Evolutionary conservation across 2,329 filamentous ascomycete genomes (phyloP).

Genomic region (Hypoxylon sp.): DNA sequence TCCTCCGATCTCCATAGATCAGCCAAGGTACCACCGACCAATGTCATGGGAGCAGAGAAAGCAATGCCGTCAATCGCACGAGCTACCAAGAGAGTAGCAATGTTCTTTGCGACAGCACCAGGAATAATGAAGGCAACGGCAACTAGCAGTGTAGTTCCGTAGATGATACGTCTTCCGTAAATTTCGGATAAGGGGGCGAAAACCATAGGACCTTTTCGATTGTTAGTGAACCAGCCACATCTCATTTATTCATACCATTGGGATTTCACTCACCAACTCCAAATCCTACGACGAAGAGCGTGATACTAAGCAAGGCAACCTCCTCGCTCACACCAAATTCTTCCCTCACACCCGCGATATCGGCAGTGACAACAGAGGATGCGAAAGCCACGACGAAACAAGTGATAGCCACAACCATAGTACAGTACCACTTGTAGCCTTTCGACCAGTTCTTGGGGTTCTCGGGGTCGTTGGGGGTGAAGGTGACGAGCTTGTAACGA

Average conservation of each 20-base stretch:
- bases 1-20: conserved; percentile 88
- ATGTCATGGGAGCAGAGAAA: conserved; percentile 86
- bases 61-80: conserved; percentile 83
- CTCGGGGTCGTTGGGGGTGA: conserved; percentile 73
- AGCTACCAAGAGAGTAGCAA: conserved; percentile 77
- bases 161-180: conserved; percentile 75
- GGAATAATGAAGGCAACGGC: conserved; percentile 84
- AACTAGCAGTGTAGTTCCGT: conserved; percentile 71
- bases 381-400: conserved; percentile 78
- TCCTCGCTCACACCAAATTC: conserved; percentile 76
- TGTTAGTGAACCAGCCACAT: too few relatives aligned
- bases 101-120: conserved; percentile 79
- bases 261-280: conserved; percentile 66
- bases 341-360: conserved; percentile 69
- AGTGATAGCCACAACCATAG: conserved; percentile 81
- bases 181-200: conserved; percentile 84
- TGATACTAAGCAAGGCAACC: conserved; percentile 75
- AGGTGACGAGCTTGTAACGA: conserved; percentile 70
- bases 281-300: conserved; percentile 83
- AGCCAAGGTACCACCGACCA: conserved; percentile 82
- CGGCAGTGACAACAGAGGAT: conserved; percentile 80
- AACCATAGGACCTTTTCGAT: conserved; percentile 69
- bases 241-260: background rate
- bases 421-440: conserved; percentile 81
- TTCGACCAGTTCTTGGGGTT: conserved; percentile 91